Evolutionary conservation across 345 rosid species (phyloP), one percentile per base, ranked within the genome.

Genomic region (Psidium guajava): DNA sequence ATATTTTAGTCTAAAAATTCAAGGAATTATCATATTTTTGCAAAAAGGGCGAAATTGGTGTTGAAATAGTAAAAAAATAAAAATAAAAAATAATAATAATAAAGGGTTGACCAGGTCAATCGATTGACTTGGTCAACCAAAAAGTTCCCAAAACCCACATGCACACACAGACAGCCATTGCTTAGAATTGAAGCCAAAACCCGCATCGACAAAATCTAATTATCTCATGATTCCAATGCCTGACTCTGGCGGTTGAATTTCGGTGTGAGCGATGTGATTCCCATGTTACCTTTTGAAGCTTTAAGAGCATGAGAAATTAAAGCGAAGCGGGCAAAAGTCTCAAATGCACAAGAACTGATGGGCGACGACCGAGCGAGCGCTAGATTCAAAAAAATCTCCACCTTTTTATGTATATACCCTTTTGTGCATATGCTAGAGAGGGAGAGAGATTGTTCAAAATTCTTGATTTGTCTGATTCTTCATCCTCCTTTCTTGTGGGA

Each of bases 381-480:
- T 14, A 14, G 49, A 40, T 83, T 83, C 73, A 52, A 55, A 73
- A 40, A 84, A 84, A 22, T n/a, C 54, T 25, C 82, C 25, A 56
- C 56, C 87, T 74, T 84, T 84, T 75, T 32, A 51, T 83, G 73
- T 81, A 50, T n/a, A 21, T 16, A 7, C 36, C 59, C n/a, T 49
- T 82, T 44, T 36, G 27, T 15, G 54, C 54, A 52, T 52, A 52
- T 14, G 16, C 47, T 47, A 8, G 77, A 6, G 74, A 28, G 64
- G 11, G 53, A 75, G 56, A 75, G 53, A 73, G 56, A 59, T 49
- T 47, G 61, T 84, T 82, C 82, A 27, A 81, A 80, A 57, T 87
- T 73, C 69, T 59, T 36, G 44, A 8, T 87, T 84, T 84, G 86
- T 84, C 86, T 61, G 84, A 81, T 84, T 42, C 82, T 44, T n/a